These are phyloP conservation scores for Penicillium desertorum DNA, from an alignment of 495 filamentous ascomycete species.

Conservation along the genomic window DNA sequence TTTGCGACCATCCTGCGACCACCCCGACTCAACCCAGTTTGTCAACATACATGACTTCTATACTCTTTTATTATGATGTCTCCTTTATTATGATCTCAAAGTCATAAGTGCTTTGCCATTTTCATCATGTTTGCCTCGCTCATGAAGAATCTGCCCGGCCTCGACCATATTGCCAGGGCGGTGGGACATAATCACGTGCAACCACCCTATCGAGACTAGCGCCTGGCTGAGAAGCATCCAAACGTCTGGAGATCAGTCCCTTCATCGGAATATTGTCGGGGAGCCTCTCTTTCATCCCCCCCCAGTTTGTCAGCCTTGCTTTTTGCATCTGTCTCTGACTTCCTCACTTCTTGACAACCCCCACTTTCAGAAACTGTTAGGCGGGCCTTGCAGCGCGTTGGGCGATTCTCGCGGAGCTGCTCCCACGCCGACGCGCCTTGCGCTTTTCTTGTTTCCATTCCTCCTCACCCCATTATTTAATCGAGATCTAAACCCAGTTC, in stretches of 20 bases:
- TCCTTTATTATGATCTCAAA: not conserved
- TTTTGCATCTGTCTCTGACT: slow-evolving; percentile 11
- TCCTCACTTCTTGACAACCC: slow-evolving; percentile 7
- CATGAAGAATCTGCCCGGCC: slow-evolving; percentile 1
- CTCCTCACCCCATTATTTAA: not conserved
- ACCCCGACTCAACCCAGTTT: not conserved
- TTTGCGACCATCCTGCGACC: not conserved
- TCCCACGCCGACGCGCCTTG: slow-evolving; percentile 31
- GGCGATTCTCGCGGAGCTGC: slow-evolving; percentile 23
- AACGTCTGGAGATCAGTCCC: slow-evolving; percentile 30
- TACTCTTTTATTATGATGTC: not conserved
- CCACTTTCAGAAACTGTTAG: slow-evolving; percentile 22
- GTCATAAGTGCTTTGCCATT: not conserved
- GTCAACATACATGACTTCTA: not conserved
- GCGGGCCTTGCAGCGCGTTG: slow-evolving; percentile 29
- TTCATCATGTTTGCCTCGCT: not conserved
- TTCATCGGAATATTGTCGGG: slow-evolving; percentile 29
- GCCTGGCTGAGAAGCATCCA: slow-evolving; percentile 28
- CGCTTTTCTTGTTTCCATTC: slow-evolving; percentile 25
- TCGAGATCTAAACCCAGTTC: not conserved
- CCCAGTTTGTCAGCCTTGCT: slow-evolving; percentile 13
- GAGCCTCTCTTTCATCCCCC: slow-evolving; percentile 26
- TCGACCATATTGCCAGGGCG: slow-evolving; percentile 2
- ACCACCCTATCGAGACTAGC: slow-evolving; percentile 19
- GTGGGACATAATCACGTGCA: slow-evolving; percentile 10